Base-by-base conservation (phyloP, 2,329 filamentous ascomycete genomes). In the Calonectria fujianensis region DNA sequence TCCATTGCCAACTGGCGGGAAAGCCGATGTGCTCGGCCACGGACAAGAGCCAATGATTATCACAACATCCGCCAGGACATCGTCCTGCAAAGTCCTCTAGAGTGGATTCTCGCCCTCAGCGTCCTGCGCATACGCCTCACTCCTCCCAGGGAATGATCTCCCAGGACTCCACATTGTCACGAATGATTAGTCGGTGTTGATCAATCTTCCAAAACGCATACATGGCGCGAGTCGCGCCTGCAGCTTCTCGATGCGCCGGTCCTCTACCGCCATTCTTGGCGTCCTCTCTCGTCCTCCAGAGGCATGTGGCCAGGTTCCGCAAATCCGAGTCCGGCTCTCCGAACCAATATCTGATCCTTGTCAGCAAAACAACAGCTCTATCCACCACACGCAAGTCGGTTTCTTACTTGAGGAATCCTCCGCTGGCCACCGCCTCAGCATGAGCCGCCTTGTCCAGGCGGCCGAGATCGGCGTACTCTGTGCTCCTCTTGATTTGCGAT, bases 281-380 rank as follows among this genome's bases (percentile, higher is more conserved):
- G 81, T 93, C 91, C 51, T 90, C 87, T 54, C 88, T 87, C 39
- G 89, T 90, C 76, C 91, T 87, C 92, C 92, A 94, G 74, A 94
- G 83, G 83, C 92, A 96, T 64, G 96, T 98, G 54, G 96, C 96
- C 80, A 98, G 85, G 85, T 98, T 98, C 81, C 91, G 89, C 75
- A 93, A 89, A 67, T 94, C 88, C 54, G 84, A 86, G 85, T 97
- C 92, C 27, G 94, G 93, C 41, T 87, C 88, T 2, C 95, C 95
- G 84, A 97, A 98, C 95, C 96, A 98, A 85, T 98, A 98, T 84
- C 91, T 93, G 77, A 61, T 57, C 24, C 39, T 32, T 69, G 77
- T 81, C 72, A 82, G 80, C 67, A 69, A 48, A 51, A 67, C 11
- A 29, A 18, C 41, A 27, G 51, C 39, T 35, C 39, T 37, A 61